Conservation (phyloP, 2,329 filamentous ascomycete species). For the Trichoderma semiorbis region DNA sequence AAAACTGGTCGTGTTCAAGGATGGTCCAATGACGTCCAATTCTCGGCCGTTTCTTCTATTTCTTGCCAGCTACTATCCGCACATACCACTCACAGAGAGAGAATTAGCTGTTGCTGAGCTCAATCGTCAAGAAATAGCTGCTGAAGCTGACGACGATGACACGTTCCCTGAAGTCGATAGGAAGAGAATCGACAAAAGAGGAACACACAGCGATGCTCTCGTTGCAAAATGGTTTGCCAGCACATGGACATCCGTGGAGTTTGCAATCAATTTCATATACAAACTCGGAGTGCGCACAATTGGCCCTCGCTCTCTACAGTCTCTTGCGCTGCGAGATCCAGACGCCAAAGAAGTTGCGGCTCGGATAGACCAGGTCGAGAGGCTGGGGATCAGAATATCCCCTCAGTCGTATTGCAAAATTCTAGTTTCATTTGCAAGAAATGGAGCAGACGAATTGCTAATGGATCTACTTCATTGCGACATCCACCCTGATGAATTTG, state of each 20-base stretch:
- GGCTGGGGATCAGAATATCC: slow-evolving; percentile 60
- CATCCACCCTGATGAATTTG: slow-evolving; percentile 55
- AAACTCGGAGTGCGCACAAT: slow-evolving; percentile 69
- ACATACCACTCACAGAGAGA: slow-evolving; percentile 34
- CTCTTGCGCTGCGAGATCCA: slow-evolving; percentile 66
- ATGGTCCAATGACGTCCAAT: slow-evolving; percentile 40
- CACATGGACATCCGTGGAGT: slow-evolving; percentile 65
- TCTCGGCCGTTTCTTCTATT: slow-evolving; percentile 49
- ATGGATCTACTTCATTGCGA: slow-evolving; percentile 45
- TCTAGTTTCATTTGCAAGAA: slow-evolving; percentile 59
- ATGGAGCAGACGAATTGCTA: slow-evolving; percentile 51
- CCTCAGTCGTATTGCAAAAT: slow-evolving; percentile 63
- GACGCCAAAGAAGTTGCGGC: slow-evolving; percentile 53
- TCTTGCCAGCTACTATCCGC: slow-evolving; percentile 44
- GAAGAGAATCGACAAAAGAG: slow-evolving; percentile 20
- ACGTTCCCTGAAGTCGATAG: neutral
- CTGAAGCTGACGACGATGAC: neutral
- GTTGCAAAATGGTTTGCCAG: slow-evolving; percentile 79
- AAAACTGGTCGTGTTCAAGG: slow-evolving; percentile 38
- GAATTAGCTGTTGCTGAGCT: slow-evolving; percentile 32
- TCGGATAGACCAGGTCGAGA: slow-evolving; percentile 59
- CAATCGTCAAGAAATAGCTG: neutral
- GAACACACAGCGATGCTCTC: slow-evolving; percentile 46
- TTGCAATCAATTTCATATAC: slow-evolving; percentile 65
- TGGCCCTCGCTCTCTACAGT: slow-evolving; percentile 72